These are phyloP conservation scores for Fusarium beomiforme DNA, from an alignment of 2,329 filamentous ascomycete species.

Conservation along the genomic window DNA sequence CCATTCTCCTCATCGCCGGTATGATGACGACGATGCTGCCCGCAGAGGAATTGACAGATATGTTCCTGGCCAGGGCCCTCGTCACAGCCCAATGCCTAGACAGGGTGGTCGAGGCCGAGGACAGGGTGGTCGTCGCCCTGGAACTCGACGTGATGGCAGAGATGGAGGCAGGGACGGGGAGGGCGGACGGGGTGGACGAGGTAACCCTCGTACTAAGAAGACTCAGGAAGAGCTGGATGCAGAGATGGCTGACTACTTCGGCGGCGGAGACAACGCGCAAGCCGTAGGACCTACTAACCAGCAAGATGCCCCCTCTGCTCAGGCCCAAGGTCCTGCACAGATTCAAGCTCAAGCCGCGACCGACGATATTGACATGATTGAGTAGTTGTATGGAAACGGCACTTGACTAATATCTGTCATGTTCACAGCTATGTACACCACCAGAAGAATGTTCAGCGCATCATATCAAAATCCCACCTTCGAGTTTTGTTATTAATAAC, in stretches of 20 bases:
- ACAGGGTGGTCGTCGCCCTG: slow-evolving; percentile 60
- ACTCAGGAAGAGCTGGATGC: slow-evolving; percentile 92
- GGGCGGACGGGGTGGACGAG: slow-evolving; percentile 52
- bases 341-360: slow-evolving; percentile 43
- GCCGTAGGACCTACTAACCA: slow-evolving; percentile 46
- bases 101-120: slow-evolving; percentile 53
- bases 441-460: slow-evolving; percentile 41
- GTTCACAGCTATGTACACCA: slow-evolving; percentile 39
- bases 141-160: slow-evolving; percentile 51
- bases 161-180: slow-evolving; percentile 50
- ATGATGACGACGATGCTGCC: slow-evolving; percentile 66
- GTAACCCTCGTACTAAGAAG: slow-evolving; percentile 74
- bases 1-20: slow-evolving; percentile 58
- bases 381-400: slow-evolving; percentile 51
- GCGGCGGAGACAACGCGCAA: slow-evolving; percentile 53
- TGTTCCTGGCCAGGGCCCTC: slow-evolving; percentile 66
- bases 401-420: slow-evolving; percentile 6
- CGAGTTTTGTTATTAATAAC: slow-evolving; percentile 19
- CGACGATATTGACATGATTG: slow-evolving; percentile 78
- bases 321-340: slow-evolving; percentile 22
- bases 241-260: slow-evolving; percentile 97
- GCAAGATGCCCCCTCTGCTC: slow-evolving; percentile 44
- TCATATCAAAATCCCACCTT: slow-evolving; percentile 28
- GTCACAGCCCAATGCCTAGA: slow-evolving; percentile 68
- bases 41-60: slow-evolving; percentile 82